phyloP scores from a whole-genome alignment of 129 eudicot genomes.

The Flaveria linearis region DNA sequence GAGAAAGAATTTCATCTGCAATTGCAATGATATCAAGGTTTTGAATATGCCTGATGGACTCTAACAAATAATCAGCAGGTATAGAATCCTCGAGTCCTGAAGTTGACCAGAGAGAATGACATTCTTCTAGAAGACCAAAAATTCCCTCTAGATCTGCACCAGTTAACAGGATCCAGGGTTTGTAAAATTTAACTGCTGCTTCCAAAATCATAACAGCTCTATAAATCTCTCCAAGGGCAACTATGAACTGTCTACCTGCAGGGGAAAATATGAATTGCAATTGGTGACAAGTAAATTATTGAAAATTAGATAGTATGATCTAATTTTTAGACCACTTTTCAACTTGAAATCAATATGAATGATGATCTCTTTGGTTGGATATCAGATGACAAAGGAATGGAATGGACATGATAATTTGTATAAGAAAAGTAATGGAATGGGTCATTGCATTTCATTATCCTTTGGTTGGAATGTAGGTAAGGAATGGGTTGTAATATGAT shows the following conservation, averaged over 20 bases:
- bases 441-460: background rate
- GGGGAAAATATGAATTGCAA: background rate
- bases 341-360: conserved; percentile 5
- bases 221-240: conserved; percentile 78
- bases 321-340: background rate
- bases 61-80: conserved; percentile 35
- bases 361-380: background rate
- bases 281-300: background rate
- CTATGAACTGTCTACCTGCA: conserved; percentile 57
- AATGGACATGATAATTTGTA: too few relatives aligned
- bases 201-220: conserved; percentile 61
- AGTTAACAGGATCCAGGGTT: conserved; percentile 58
- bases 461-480: background rate
- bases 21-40: conserved; percentile 52
- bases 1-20: conserved; percentile 35
- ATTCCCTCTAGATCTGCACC: conserved; percentile 38
- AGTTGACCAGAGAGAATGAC: conserved; percentile 60
- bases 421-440: background rate
- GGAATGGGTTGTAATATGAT: background rate
- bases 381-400: background rate
- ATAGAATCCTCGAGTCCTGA: conserved; percentile 71
- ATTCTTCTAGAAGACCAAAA: conserved; percentile 61
- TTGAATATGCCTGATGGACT: conserved; percentile 54
- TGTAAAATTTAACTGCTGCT: conserved; percentile 61
- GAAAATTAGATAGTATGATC: conserved; percentile 8